phyloP scores from a whole-genome alignment of 352 stramenopile genomes.

The Globisporangium carolinianum region DNA sequence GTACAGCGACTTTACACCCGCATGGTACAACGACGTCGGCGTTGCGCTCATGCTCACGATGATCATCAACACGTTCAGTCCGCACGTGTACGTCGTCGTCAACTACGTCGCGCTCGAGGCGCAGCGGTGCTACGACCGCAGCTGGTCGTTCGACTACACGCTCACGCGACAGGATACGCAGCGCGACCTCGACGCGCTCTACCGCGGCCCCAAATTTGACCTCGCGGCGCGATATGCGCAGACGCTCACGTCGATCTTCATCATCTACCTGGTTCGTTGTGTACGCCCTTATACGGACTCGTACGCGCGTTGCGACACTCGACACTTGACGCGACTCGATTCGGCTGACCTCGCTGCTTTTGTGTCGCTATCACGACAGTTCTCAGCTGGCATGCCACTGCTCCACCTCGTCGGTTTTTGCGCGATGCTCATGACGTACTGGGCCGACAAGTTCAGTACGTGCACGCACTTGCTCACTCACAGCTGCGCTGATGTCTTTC shows the following conservation, averaged over 20 bases:
- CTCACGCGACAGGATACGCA: conserved; percentile 72
- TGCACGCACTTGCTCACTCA: neutral
- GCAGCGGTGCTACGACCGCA: conserved; percentile 48
- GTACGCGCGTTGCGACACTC: neutral
- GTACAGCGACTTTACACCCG: conserved; percentile 69
- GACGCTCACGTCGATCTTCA: conserved; percentile 77
- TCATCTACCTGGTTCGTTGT: conserved; percentile 57
- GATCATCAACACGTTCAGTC: conserved; percentile 74
- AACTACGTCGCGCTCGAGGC: conserved; percentile 47
- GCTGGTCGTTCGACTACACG: conserved; percentile 59
- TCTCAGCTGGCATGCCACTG: conserved; percentile 76
- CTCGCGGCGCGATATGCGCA: conserved; percentile 63
- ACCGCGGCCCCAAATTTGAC: conserved; percentile 74
- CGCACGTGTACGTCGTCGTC: conserved; percentile 52
- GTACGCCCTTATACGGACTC: no score
- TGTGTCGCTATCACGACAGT: conserved; percentile 18
- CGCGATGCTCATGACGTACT: conserved; percentile 75
- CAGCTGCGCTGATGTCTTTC: no score
- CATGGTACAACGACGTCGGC: conserved; percentile 76
- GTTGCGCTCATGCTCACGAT: conserved; percentile 79
- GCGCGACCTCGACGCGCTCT: conserved; percentile 69
- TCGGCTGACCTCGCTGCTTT: no score
- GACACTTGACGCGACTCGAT: no score
- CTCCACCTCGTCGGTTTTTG: conserved; percentile 68
- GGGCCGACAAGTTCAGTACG: conserved; percentile 85